Conservation (phyloP, 2,329 filamentous ascomycete species). For the Cadophora sp. region DNA sequence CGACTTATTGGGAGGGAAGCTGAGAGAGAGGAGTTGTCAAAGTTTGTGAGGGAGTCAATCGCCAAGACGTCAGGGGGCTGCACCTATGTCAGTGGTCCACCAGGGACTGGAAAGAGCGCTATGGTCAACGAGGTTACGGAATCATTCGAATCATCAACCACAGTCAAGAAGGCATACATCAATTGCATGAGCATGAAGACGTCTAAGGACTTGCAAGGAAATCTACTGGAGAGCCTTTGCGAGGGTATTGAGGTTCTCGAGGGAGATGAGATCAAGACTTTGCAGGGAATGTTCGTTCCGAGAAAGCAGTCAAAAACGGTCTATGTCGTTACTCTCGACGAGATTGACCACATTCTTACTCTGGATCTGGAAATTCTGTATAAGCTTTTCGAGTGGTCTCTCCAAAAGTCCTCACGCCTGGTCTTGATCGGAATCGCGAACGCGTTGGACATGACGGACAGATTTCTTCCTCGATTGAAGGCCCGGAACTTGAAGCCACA, state of each 20-base stretch:
- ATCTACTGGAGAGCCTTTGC: slow-evolving; percentile 74
- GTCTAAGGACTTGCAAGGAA: slow-evolving; percentile 83
- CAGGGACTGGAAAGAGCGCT: slow-evolving; percentile 96
- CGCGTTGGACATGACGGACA: slow-evolving; percentile 92
- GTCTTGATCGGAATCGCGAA: slow-evolving; percentile 94
- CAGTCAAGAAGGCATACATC: slow-evolving; percentile 76
- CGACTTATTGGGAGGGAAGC: slow-evolving; percentile 46
- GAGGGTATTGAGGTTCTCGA: slow-evolving; percentile 65
- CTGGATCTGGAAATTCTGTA: slow-evolving; percentile 90
- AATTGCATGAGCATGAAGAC: slow-evolving; percentile 98
- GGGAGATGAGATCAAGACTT: slow-evolving; percentile 68
- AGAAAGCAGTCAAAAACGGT: slow-evolving; percentile 62
- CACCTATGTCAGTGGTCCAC: slow-evolving; percentile 93
- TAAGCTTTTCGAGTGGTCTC: slow-evolving; percentile 94
- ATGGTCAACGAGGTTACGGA: slow-evolving; percentile 83
- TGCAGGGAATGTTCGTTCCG: slow-evolving; percentile 75
- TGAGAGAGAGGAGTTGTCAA: slow-evolving; percentile 67
- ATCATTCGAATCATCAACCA: slow-evolving; percentile 55
- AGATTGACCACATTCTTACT: slow-evolving; percentile 92
- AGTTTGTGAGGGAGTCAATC: slow-evolving; percentile 72
- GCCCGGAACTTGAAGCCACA: slow-evolving; percentile 89
- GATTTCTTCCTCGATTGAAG: slow-evolving; percentile 92
- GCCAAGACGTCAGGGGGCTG: slow-evolving; percentile 73
- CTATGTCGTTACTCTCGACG: slow-evolving; percentile 88
- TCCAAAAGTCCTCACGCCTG: slow-evolving; percentile 80